A percentile compares a stretch with the other conserved stretches of the same genome.
Evolutionary conservation across 495 filamentous ascomycete species (phyloP).

Genomic region (Letharia lupina): DNA sequence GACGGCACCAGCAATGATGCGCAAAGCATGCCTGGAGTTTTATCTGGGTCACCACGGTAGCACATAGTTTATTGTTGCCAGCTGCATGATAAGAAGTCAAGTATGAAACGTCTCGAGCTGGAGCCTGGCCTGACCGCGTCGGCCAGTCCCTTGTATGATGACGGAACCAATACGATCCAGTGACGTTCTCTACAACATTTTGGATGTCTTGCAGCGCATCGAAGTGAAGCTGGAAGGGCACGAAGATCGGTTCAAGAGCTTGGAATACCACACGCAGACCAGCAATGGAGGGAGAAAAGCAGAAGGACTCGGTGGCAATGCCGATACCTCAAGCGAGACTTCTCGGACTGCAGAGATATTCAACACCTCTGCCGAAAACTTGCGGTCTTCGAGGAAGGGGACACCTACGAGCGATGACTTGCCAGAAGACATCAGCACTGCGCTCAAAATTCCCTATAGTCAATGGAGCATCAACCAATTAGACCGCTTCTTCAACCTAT

Average conservation of each 20-base stretch:
- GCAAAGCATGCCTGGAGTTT: background rate
- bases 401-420: slow-evolving; percentile 6
- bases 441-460: slow-evolving; percentile 18
- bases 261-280: slow-evolving; percentile 15
- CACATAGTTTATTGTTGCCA: background rate
- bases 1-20: background rate
- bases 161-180: background rate
- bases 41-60: background rate
- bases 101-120: background rate
- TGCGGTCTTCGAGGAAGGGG: slow-evolving; percentile 10
- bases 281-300: background rate
- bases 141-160: background rate
- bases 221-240: slow-evolving; percentile 22
- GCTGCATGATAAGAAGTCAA: too few species aligned
- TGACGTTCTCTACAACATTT: slow-evolving; percentile 17
- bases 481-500: slow-evolving; percentile 18
- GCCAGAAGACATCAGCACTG: background rate
- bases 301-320: background rate
- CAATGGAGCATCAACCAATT: slow-evolving; percentile 19
- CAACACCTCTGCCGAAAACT: background rate
- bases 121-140: background rate
- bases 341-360: slow-evolving; percentile 1
- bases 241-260: slow-evolving; percentile 17
- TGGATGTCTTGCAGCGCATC: slow-evolving; percentile 22
- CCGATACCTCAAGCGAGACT: slow-evolving; percentile 1